These are phyloP conservation scores for Dryadomyces quercivorus DNA, from an alignment of 2,329 filamentous ascomycete species.

Conservation along the genomic window DNA sequence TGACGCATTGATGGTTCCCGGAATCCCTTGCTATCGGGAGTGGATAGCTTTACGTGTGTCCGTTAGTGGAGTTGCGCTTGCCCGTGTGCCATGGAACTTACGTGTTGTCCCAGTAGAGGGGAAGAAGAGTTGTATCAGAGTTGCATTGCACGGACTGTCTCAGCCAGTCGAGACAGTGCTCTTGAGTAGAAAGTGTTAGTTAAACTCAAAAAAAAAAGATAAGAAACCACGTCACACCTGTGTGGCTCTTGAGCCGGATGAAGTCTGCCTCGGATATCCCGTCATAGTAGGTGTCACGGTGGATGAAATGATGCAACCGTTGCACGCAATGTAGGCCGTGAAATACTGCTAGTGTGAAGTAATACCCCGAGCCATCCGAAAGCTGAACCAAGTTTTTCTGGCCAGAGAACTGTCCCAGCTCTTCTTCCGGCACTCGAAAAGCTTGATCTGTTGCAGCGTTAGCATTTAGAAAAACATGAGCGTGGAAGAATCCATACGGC, in stretches of 20 bases:
- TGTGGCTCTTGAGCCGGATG: neutral
- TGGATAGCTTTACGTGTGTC: neutral
- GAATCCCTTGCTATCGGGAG: neutral
- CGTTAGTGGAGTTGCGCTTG: neutral
- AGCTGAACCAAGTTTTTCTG: neutral
- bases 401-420: neutral
- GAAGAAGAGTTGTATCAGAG: neutral
- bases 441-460: neutral
- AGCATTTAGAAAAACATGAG: neutral
- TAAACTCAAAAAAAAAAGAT: neutral
- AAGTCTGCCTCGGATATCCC: neutral
- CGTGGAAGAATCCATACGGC: neutral
- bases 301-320: neutral
- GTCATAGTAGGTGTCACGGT: neutral
- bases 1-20: neutral
- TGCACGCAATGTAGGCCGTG: neutral
- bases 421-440: neutral
- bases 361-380: neutral
- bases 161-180: neutral
- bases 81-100: neutral
- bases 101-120: neutral
- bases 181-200: neutral
- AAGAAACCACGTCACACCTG: neutral
- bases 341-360: neutral
- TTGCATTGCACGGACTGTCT: neutral